phyloP scores from a whole-genome alignment of 1,139 yeast genomes.

The Yamadazyma dendronema region DNA sequence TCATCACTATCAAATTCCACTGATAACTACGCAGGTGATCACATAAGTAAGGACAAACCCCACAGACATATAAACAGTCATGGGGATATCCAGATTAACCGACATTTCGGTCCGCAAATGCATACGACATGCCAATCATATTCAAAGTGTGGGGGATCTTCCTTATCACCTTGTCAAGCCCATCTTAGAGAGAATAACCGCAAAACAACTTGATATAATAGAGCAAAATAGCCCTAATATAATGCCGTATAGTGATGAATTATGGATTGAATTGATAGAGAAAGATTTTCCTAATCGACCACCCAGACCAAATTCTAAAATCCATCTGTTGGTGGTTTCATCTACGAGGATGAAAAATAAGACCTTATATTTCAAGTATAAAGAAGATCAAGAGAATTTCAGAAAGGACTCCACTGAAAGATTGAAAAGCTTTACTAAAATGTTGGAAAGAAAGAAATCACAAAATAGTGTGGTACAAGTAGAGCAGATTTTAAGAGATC shows the following conservation, averaged over 20 bases:
- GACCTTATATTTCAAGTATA: conserved; percentile 41
- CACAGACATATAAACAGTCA: neutral
- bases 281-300: conserved; percentile 53
- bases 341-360: conserved; percentile 34
- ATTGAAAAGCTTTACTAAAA: conserved; percentile 43
- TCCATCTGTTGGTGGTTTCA: neutral
- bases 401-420: conserved; percentile 51
- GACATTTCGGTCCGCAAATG: conserved; percentile 14
- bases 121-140: conserved; percentile 19
- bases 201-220: conserved; percentile 45
- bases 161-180: conserved; percentile 50
- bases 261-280: conserved; percentile 47
- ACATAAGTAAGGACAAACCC: too few relatives aligned
- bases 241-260: conserved; percentile 47
- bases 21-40: too few relatives aligned
- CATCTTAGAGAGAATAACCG: conserved; percentile 40
- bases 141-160: conserved; percentile 44
- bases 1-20: too few relatives aligned
- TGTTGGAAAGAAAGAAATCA: conserved; percentile 41
- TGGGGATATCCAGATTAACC: conserved; percentile 7
- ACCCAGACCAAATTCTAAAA: too few relatives aligned
- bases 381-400: conserved; percentile 43
- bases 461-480: conserved; percentile 46
- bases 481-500: conserved; percentile 37
- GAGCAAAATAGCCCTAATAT: conserved; percentile 46